Evolutionary conservation across 768 basidiomycete species (phyloP), one percentile per base, ranked within the genome.

Genomic region (Clitopilus hobsonii): DNA sequence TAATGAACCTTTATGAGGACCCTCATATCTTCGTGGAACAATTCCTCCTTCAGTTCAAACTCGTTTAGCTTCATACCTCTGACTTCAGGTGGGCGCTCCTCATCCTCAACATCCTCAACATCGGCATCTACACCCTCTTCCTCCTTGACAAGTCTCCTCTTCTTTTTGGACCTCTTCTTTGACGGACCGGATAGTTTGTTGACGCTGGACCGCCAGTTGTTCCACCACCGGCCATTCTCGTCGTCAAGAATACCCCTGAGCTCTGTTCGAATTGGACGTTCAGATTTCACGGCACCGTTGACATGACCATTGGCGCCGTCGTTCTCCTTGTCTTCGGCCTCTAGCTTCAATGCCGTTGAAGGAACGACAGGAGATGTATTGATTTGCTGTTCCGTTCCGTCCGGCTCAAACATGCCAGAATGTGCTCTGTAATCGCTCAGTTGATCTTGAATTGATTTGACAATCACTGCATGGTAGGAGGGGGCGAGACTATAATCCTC

Each of bases 371-470:
- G 49, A 10, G 26, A 27, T 24, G 24, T 6, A 22, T 13, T 27
- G n/a, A 32, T 51, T 66, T 32, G 49, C 29, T 32, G 49, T 27
- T 51, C 74, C 36, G 60, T 71, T 38, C 68, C 70, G 13, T 80
- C 79, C 1, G 69, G 74, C 38, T 86, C 85, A 61, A 82, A 77
- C 41, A 76, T 73, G 13, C 76, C 71, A 26, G 79, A 80, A 64
- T 91, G 88, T 0, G 84, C 81, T 68, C 84, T 84, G 66, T 80
- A 91, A 65, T 94, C 91, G 57, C 81, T 80, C 41, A 98, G 73
- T 62, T 97, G 93, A 62, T 96, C 94, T 58, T 92, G 86, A 56
- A 99, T 96, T 16, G 85, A 76, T 66, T 90, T 88, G 41, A 83
- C 76, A 67, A 97, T 94, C 48, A 84, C 68, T 18, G 71, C 61